Base-by-base conservation (phyloP, 768 basidiomycete genomes). In the Macrolepiota dolichaula region DNA sequence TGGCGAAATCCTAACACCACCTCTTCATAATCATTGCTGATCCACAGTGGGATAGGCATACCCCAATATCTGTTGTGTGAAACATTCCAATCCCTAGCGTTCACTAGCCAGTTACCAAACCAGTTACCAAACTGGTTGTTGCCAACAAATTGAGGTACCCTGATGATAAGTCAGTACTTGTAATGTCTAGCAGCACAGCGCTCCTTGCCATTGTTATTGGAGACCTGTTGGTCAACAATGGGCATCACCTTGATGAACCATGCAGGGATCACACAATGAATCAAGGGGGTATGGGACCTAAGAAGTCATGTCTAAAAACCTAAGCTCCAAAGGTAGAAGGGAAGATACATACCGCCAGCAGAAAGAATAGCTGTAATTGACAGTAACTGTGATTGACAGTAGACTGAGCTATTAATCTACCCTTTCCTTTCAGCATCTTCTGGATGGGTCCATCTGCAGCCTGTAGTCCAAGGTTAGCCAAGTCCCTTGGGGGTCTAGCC, bases 11-110 rank as follows among this genome's bases (percentile, higher is more conserved):
- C n/a, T n/a, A n/a, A n/a, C n/a, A n/a, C n/a, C 64, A 91, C 94
- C 85, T 99, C 97, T 71, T 94, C 83, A 68, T 85, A 78, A 73
- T 99, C 97, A 0, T 96, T 94, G 69, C 91, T 95, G 27, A 80
- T 93, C 97, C 97, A 99, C 37, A 99, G 77, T 11, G 97, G 97
- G 59, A 99, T 87, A 17, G 97, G 97, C 3, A 95, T 98, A 36
- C 96, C 97, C 96, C 96, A 99, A 72, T 98, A 99, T 51, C 97
- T 85, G 78, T 98, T 98, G 63, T 97, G 85, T n/a, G 96, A 97
- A 64, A 99, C 82, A 71, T 98, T 98, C 97, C 97, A 99, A 70
- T 99, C 97, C 22, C 96, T 85, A n/a, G 97, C 97, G 73, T 96
- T 98, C 51, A 91, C 89, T 54, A 99, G 81, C 97, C 97, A 99